A percentile compares a stretch with the other conserved stretches of the same genome.
phyloP scores from a whole-genome alignment of 371 early-diverging fungal species.

The Saksenaea vasiformis region DNA sequence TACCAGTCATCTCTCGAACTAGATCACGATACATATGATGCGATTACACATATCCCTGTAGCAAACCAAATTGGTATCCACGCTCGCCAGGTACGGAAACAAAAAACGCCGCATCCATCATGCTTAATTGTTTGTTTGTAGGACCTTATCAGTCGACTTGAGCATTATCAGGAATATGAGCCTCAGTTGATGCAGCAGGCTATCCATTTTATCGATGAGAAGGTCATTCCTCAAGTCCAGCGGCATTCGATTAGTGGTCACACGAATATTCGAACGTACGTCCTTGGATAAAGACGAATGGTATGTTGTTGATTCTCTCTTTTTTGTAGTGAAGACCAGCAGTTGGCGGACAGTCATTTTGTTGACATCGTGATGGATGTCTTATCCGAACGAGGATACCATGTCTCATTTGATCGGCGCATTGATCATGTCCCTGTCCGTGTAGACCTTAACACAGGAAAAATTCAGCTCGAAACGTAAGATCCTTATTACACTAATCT shows the following conservation, averaged over 20 bases:
- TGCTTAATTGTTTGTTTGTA: constrained; percentile 16
- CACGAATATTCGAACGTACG: constrained; percentile 64
- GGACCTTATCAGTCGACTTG: constrained; percentile 62
- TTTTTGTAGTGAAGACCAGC: constrained; percentile 44
- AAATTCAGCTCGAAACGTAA: constrained; percentile 60
- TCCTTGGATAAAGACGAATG: background rate
- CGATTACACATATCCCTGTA: constrained; percentile 67
- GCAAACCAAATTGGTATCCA: constrained; percentile 68
- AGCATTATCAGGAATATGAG: constrained; percentile 63
- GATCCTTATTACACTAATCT: background rate
- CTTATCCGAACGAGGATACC: constrained; percentile 68
- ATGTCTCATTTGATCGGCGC: constrained; percentile 61
- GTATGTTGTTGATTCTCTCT: background rate
- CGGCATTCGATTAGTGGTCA: constrained; percentile 69
- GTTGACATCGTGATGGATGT: constrained; percentile 69
- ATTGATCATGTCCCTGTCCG: constrained; percentile 58
- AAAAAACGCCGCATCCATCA: background rate
- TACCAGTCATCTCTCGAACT: constrained; percentile 69
- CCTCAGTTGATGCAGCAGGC: constrained; percentile 52
- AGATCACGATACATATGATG: constrained; percentile 62
- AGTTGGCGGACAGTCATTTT: constrained; percentile 51
- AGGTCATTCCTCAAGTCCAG: constrained; percentile 57
- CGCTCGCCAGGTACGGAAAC: constrained; percentile 49
- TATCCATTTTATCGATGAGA: constrained; percentile 56
- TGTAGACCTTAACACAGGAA: constrained; percentile 61